Evolutionary conservation across 345 rosid species (phyloP), one percentile per base, ranked within the genome.

Genomic region (Populus nigra): DNA sequence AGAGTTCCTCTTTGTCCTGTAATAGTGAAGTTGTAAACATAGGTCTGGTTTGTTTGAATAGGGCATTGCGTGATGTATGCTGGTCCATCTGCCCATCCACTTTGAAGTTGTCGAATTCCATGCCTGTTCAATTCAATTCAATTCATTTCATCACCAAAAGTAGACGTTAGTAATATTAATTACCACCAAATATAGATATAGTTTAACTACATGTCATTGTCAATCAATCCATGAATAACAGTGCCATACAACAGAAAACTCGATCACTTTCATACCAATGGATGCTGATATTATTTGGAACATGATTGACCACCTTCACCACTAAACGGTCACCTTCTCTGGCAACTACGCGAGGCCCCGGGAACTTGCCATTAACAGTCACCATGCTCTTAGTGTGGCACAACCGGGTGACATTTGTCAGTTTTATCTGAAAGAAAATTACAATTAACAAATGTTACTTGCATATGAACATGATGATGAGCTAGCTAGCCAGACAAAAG

Each of bases 61-160:
- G 94, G 97, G 72, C 96, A 92, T 65, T 91, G 93, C 47, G 97
- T 90, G 39, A 91, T 82, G 74, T 90, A 91, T 1, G 92, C 70
- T 3, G 97, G 94, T 36, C 97, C 97, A 76, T 94, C 95, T 11
- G 97, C 93, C 97, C 97, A 93, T 49, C 92, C 97, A 8, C 84
- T 92, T 73, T 62, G 79, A 71, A 91, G 85, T 72, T 92, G 97
- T 69, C 89, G 79, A 49, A 94, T 55, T 31, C 94, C 97, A 57
- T 90, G 96, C 98, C 93, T 92, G 83, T 41, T 77, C n/a, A 55
- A 41, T 25, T 38, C n/a, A 55, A 41, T 25, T 38, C 23, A 16
- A 33, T 1, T 3, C 47, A 45, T 29, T 9, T 15, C 49, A 38
- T 33, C 38, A 50, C 31, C 66, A 36, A 69, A 77, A n/a, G 50